Evolutionary conservation across 495 filamentous ascomycete genomes (phyloP).

Genomic region (Pseudevernia furfuracea): DNA sequence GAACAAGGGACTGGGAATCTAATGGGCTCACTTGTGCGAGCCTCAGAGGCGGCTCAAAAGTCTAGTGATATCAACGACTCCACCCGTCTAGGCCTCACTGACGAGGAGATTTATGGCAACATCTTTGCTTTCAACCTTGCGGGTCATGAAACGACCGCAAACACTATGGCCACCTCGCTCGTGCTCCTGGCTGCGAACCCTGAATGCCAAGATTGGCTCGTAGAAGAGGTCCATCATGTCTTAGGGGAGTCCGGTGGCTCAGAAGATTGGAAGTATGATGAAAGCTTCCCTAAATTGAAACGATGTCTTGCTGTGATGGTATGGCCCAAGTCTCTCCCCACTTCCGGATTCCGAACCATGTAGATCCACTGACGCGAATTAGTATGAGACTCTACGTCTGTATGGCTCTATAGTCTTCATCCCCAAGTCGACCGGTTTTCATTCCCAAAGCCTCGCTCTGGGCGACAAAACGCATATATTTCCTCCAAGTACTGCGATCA

Average conservation of each 20-base stretch:
- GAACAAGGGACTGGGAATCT: constrained; percentile 29
- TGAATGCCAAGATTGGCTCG: constrained; percentile 42
- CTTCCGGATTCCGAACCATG: neutral
- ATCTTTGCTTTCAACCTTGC: constrained; percentile 49
- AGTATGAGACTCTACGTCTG: constrained; percentile 47
- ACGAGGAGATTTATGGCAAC: constrained; percentile 45
- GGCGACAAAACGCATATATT: constrained; percentile 29
- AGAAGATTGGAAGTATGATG: constrained; percentile 24
- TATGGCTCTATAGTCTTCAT: constrained; percentile 39
- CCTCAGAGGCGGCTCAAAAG: constrained; percentile 30
- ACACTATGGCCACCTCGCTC: constrained; percentile 43
- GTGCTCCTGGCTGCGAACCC: constrained; percentile 42
- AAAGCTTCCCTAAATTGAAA: constrained; percentile 24
- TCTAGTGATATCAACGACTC: neutral
- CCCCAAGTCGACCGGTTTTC: constrained; percentile 34
- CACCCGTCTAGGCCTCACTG: constrained; percentile 27
- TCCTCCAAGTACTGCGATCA: constrained; percentile 17
- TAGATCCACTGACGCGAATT: neutral
- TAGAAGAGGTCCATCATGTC: constrained; percentile 36
- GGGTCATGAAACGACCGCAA: constrained; percentile 49
- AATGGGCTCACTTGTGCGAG: constrained; percentile 35
- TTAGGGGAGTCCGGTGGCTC: constrained; percentile 17
- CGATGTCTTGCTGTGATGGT: constrained; percentile 25
- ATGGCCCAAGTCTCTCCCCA: neutral
- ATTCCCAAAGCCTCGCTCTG: constrained; percentile 26